Evolutionary conservation across 2,329 filamentous ascomycete species (phyloP).

Genomic region (Fusarium setosum): DNA sequence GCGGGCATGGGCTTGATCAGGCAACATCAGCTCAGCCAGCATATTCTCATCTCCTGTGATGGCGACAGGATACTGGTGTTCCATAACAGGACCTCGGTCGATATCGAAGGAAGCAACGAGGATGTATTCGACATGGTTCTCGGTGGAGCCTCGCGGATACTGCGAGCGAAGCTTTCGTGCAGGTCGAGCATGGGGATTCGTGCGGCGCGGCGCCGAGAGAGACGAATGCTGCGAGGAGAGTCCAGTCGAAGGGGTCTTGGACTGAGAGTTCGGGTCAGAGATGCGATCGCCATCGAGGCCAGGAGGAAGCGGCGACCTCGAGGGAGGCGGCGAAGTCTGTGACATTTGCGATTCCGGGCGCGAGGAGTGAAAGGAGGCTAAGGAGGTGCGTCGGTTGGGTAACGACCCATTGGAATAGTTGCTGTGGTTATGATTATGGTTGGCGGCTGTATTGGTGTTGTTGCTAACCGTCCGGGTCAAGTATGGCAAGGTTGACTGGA

Average conservation of each 20-base stretch:
- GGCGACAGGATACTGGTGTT: conserved; percentile 94
- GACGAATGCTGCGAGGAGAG: conserved; percentile 73
- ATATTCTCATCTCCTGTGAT: conserved; percentile 98
- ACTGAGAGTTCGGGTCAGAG: conserved; percentile 70
- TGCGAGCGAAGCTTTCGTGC: conserved; percentile 75
- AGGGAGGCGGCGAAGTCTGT: conserved; percentile 62
- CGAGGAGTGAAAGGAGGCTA: conserved; percentile 72
- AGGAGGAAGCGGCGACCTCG: conserved; percentile 65
- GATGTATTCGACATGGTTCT: conserved; percentile 99
- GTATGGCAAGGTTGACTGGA: conserved; percentile 54
- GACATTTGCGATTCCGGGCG: conserved; percentile 70
- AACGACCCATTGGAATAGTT: conserved; percentile 48
- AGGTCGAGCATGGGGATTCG: conserved; percentile 63
- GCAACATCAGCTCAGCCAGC: conserved; percentile 97
- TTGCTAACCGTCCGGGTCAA: conserved; percentile 49
- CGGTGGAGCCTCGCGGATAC: conserved; percentile 77
- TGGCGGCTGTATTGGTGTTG: conserved; percentile 25
- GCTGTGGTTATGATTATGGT: conserved; percentile 50
- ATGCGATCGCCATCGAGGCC: conserved; percentile 63
- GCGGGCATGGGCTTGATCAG: conserved; percentile 93
- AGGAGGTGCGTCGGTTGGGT: conserved; percentile 61
- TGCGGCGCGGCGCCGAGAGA: conserved; percentile 62
- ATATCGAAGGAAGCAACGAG: conserved; percentile 98
- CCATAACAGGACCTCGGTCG: conserved; percentile 95
- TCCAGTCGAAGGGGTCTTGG: conserved; percentile 68